Conservation (phyloP, 2,329 filamentous ascomycete species). For the Stromatinia cepivora region DNA sequence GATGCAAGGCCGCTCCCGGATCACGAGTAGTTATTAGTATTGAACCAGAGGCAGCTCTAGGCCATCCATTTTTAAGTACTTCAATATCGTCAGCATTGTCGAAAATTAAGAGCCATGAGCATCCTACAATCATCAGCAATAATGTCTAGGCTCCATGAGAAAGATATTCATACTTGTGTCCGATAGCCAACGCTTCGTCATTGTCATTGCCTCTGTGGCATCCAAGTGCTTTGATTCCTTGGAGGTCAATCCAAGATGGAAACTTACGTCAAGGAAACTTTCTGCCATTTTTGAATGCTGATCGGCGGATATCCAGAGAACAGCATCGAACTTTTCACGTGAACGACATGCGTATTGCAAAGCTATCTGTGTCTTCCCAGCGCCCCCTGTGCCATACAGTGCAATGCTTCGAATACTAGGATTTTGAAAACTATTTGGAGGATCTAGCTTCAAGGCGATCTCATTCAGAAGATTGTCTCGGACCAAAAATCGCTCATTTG, state of each 20-base stretch:
- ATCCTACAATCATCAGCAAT: slow-evolving; percentile 18
- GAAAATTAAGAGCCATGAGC: slow-evolving; percentile 35
- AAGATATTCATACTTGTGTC: slow-evolving; percentile 8
- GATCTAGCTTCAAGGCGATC: not conserved
- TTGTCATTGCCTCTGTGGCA: slow-evolving; percentile 3
- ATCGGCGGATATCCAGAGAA: slow-evolving; percentile 20
- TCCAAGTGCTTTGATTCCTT: not conserved
- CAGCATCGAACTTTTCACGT: slow-evolving; percentile 22
- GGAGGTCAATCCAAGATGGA: slow-evolving; percentile 2
- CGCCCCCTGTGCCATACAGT: slow-evolving; percentile 20
- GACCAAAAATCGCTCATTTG: not conserved
- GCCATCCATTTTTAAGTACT: slow-evolving; percentile 30
- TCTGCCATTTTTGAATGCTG: not conserved
- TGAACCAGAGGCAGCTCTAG: slow-evolving; percentile 24
- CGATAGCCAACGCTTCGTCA: not conserved
- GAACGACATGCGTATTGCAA: slow-evolving; percentile 14
- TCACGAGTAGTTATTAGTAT: slow-evolving; percentile 32
- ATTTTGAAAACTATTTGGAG: not conserved
- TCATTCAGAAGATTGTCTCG: not conserved
- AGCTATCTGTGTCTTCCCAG: slow-evolving; percentile 24
- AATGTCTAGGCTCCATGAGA: slow-evolving; percentile 9
- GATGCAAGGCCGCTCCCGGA: slow-evolving; percentile 3
- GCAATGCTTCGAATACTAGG: slow-evolving; percentile 8
- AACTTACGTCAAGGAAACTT: not conserved
- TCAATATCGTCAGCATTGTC: slow-evolving; percentile 35